A percentile compares a stretch with the other conserved stretches of the same genome.
phyloP scores from a whole-genome alignment of 2,329 filamentous ascomycete species.

The Stromatinia cepivora region DNA sequence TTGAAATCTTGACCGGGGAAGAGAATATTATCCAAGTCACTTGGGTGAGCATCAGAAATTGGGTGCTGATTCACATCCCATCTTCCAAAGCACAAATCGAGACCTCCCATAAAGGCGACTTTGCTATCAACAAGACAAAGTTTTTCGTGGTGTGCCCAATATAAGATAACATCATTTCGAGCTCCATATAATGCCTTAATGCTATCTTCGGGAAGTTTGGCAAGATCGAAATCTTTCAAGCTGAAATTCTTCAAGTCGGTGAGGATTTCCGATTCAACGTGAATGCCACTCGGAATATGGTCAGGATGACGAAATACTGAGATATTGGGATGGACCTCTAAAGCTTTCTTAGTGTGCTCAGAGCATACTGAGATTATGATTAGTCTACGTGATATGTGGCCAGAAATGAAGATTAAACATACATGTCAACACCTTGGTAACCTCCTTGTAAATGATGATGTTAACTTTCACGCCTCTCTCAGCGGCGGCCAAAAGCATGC shows the following conservation, averaged over 20 bases:
- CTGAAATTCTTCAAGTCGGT: constrained; percentile 54
- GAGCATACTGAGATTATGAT: constrained; percentile 54
- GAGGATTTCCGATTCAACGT: constrained; percentile 66
- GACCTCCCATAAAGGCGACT: constrained; percentile 84
- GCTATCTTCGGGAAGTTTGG: constrained; percentile 69
- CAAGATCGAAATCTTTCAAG: constrained; percentile 55
- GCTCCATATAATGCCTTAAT: constrained; percentile 80
- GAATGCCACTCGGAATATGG: constrained; percentile 73
- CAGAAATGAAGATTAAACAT: constrained; percentile 48
- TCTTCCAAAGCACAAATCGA: constrained; percentile 84
- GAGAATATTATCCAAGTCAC: constrained; percentile 70
- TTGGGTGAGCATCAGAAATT: constrained; percentile 73
- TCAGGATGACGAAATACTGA: constrained; percentile 89
- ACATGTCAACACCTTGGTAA: constrained; percentile 77
- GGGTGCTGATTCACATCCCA: constrained; percentile 88
- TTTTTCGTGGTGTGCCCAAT: constrained; percentile 95
- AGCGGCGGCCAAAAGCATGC: constrained; percentile 78
- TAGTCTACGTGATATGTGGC: not conserved
- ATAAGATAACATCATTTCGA: constrained; percentile 77
- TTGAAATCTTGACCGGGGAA: constrained; percentile 94
- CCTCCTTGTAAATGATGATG: constrained; percentile 91
- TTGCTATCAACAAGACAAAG: constrained; percentile 78
- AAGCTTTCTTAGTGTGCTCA: constrained; percentile 74
- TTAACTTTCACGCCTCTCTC: constrained; percentile 81
- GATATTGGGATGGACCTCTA: constrained; percentile 85